These are phyloP conservation scores for Backusella liffmaniae DNA, from an alignment of 192 early-diverging fungal genomes.

Conservation along the genomic window DNA sequence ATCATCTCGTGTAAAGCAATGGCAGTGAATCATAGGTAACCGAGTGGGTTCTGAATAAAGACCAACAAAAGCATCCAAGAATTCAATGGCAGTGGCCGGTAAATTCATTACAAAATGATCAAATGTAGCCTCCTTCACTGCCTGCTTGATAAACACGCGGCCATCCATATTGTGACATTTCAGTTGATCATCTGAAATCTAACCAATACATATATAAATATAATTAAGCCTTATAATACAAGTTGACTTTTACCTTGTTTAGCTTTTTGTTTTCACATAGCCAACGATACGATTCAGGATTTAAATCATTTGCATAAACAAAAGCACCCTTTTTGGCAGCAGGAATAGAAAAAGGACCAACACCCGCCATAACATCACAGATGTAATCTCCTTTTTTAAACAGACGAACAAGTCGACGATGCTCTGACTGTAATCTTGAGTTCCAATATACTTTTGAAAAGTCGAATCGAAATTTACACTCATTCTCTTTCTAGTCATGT, in stretches of 20 bases:
- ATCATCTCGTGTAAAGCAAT: constrained; percentile 89
- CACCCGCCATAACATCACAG: constrained; percentile 98
- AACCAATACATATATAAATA: constrained; percentile 40
- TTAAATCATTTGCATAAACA: constrained; percentile 98
- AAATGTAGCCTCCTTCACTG: constrained; percentile 72
- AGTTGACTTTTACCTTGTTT: constrained; percentile 71
- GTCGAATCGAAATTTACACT: constrained; percentile 89
- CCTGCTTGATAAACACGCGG: constrained; percentile 81
- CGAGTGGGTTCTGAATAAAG: constrained; percentile 25
- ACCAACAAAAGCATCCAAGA: constrained; percentile 37
- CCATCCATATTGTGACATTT: constrained; percentile 88
- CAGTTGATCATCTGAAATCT: neutral
- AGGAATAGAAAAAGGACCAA: constrained; percentile 95
- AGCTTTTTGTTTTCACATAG: constrained; percentile 75
- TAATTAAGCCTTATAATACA: constrained; percentile 24
- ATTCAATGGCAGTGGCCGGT: constrained; percentile 95
- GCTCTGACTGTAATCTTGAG: constrained; percentile 92
- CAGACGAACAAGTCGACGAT: constrained; percentile 81
- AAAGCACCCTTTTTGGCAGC: constrained; percentile 78
- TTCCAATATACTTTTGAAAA: constrained; percentile 99
- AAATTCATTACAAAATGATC: constrained; percentile 99
- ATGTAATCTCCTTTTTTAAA: constrained; percentile 73
- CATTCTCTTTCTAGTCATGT: constrained; percentile 74
- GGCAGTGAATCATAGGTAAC: constrained; percentile 89
- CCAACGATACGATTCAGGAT: constrained; percentile 84